A percentile compares a stretch with the other conserved stretches of the same genome.
Evolutionary conservation across 371 early-diverging fungal genomes (phyloP).

Genomic region (Rhizopus arrhizus): DNA sequence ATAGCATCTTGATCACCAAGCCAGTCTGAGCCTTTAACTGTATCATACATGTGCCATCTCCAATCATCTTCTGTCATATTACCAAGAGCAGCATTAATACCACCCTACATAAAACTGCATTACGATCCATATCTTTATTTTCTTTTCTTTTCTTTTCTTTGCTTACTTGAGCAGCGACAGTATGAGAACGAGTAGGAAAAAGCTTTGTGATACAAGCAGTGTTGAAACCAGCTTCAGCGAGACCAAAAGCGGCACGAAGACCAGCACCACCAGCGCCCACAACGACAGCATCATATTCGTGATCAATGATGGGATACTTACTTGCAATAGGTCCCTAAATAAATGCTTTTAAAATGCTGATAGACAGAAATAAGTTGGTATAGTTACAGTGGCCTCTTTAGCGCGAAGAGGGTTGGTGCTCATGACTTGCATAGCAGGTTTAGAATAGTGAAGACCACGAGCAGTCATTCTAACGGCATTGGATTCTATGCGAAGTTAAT

Average conservation of each 20-base stretch:
- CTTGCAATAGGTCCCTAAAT: slow-evolving; percentile 60
- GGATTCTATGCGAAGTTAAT: slow-evolving; percentile 7
- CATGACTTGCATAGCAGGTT: slow-evolving; percentile 70
- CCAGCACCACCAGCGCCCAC: slow-evolving; percentile 99
- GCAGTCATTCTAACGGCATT: slow-evolving; percentile 22
- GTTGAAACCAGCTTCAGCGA: slow-evolving; percentile 96
- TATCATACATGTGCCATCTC: slow-evolving; percentile 99
- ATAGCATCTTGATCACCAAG: slow-evolving; percentile 98
- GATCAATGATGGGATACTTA: slow-evolving; percentile 95
- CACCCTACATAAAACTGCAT: slow-evolving; percentile 65
- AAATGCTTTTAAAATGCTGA: neutral
- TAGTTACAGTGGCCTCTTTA: slow-evolving; percentile 64
- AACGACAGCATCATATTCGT: slow-evolving; percentile 96
- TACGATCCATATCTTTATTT: neutral
- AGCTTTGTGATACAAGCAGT: slow-evolving; percentile 98
- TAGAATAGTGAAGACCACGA: slow-evolving; percentile 42
- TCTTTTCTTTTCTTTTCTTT: neutral
- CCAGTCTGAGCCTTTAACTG: slow-evolving; percentile 98
- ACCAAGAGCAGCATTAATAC: slow-evolving; percentile 98
- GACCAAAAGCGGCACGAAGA: slow-evolving; percentile 97
- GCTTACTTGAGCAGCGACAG: slow-evolving; percentile 93
- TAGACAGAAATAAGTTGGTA: neutral
- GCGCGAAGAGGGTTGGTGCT: slow-evolving; percentile 74
- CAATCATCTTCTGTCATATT: slow-evolving; percentile 99
- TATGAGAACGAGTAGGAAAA: slow-evolving; percentile 98